Evolutionary conservation across 768 basidiomycete species (phyloP).

Genomic region (Russula sp.): DNA sequence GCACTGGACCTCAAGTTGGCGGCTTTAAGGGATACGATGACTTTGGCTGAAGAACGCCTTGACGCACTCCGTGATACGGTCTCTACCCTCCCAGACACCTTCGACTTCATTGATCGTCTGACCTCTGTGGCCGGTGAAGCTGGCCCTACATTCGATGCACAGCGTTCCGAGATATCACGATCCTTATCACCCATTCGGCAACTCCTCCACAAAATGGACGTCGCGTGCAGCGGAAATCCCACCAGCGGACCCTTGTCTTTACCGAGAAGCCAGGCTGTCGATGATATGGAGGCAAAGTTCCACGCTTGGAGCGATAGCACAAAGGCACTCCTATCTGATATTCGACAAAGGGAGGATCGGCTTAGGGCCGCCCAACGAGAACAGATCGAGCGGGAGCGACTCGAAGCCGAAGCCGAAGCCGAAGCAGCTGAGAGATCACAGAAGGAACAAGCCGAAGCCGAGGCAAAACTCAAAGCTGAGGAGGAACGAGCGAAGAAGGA

Average conservation of each 20-base stretch:
- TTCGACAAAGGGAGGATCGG: slow-evolving; percentile 16
- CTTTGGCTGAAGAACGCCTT: slow-evolving; percentile 32
- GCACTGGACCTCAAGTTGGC: slow-evolving; percentile 17
- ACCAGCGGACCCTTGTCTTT: slow-evolving; percentile 45
- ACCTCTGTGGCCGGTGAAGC: slow-evolving; percentile 34
- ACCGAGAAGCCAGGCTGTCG: slow-evolving; percentile 43
- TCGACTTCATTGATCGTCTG: slow-evolving; percentile 34
- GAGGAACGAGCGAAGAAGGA: slow-evolving; percentile 27
- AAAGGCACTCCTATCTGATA: slow-evolving; percentile 6
- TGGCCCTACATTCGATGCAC: slow-evolving; percentile 32
- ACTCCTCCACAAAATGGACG: slow-evolving; percentile 51
- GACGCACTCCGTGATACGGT: slow-evolving; percentile 35
- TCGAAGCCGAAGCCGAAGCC: slow-evolving; percentile 29
- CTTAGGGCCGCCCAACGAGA: slow-evolving; percentile 16
- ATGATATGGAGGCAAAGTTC: slow-evolving; percentile 29
- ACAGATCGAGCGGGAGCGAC: slow-evolving; percentile 23
- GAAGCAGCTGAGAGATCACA: slow-evolving; percentile 25
- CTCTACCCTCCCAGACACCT: slow-evolving; percentile 27
- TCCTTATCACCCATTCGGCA: slow-evolving; percentile 52
- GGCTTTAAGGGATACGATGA: background rate
- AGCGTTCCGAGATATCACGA: slow-evolving; percentile 37
- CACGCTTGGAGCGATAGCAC: slow-evolving; percentile 12
- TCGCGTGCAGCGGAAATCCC: slow-evolving; percentile 38
- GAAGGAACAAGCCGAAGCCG: slow-evolving; percentile 21
- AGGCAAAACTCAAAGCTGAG: slow-evolving; percentile 21